Evolutionary conservation across 2,329 filamentous ascomycete species (phyloP).

Genomic region (Pseudogymnoascus sp.): DNA sequence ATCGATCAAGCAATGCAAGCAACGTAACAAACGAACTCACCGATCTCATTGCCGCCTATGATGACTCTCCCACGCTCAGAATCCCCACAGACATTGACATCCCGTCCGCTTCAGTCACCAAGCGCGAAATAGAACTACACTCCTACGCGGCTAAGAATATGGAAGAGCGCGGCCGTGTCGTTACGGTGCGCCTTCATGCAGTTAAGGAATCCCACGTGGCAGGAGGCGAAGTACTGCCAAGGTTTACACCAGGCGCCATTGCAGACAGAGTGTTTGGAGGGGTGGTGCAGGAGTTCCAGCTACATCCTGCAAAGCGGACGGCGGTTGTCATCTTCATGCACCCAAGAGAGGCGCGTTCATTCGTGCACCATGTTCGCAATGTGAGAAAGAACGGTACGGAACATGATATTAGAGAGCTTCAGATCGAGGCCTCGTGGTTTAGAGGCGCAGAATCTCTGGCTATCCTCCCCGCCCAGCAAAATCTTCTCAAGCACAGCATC

Average conservation of each 20-base stretch:
- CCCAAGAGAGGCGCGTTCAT: constrained; percentile 6
- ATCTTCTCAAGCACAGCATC: constrained; percentile 3
- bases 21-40: background rate
- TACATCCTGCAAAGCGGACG: background rate
- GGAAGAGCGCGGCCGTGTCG: background rate
- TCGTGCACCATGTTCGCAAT: constrained; percentile 7
- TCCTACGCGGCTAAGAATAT: background rate
- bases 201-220: background rate
- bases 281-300: constrained; percentile 12
- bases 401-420: constrained; percentile 11
- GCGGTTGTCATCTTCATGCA: constrained; percentile 12
- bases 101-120: background rate
- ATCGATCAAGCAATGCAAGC: background rate
- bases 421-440: constrained; percentile 12
- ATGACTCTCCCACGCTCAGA: background rate
- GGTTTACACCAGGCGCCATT: constrained; percentile 11
- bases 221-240: background rate
- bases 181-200: constrained; percentile 9
- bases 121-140: background rate
- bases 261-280: constrained; percentile 10
- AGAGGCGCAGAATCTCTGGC: background rate
- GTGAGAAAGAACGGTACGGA: constrained; percentile 4
- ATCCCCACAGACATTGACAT: background rate
- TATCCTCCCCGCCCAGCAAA: background rate
- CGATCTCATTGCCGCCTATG: background rate